Evolutionary conservation across 768 basidiomycete species (phyloP).

Genomic region (Suillus subalutaceus): DNA sequence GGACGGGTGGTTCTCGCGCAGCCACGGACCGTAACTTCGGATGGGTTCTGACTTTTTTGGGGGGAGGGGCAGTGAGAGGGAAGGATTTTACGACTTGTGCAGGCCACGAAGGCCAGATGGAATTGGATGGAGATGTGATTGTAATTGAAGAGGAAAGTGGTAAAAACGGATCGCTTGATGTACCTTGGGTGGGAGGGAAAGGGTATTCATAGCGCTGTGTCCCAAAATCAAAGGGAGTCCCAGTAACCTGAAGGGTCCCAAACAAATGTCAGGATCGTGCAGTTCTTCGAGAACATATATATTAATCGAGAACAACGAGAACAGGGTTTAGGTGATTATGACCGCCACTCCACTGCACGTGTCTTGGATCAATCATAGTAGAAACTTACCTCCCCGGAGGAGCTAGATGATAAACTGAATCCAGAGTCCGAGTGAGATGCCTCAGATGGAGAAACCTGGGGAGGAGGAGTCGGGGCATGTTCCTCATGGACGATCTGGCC

Average conservation of each 20-base stretch:
- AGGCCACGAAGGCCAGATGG: conserved; percentile 29
- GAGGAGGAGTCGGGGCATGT: conserved; percentile 8
- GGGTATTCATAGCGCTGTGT: conserved; percentile 37
- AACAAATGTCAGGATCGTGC: conserved; percentile 10
- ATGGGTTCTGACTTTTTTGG: conserved; percentile 29
- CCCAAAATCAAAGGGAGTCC: conserved; percentile 37
- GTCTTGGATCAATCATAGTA: conserved; percentile 5
- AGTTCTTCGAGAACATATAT: conserved; percentile 5
- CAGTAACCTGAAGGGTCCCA: conserved; percentile 28
- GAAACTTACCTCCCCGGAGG: conserved; percentile 34
- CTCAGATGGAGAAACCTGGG: conserved; percentile 13
- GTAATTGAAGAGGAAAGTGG: conserved; percentile 26
- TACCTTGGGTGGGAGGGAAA: conserved; percentile 32
- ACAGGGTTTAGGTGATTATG: conserved; percentile 12
- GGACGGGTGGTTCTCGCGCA: conserved; percentile 34
- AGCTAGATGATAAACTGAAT: conserved; percentile 32
- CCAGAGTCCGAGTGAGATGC: conserved; percentile 34
- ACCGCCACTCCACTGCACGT: conserved; percentile 10
- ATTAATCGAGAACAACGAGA: conserved; percentile 10
- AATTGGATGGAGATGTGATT: conserved; percentile 24
- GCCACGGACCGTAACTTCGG: conserved; percentile 32
- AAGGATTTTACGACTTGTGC: conserved; percentile 33
- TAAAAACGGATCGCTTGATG: conserved; percentile 29
- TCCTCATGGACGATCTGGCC: conserved; percentile 10
- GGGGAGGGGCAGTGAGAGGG: conserved; percentile 32